Conservation (phyloP, 1,284 basidiomycete species). For the Testicularia cyperi region DNA sequence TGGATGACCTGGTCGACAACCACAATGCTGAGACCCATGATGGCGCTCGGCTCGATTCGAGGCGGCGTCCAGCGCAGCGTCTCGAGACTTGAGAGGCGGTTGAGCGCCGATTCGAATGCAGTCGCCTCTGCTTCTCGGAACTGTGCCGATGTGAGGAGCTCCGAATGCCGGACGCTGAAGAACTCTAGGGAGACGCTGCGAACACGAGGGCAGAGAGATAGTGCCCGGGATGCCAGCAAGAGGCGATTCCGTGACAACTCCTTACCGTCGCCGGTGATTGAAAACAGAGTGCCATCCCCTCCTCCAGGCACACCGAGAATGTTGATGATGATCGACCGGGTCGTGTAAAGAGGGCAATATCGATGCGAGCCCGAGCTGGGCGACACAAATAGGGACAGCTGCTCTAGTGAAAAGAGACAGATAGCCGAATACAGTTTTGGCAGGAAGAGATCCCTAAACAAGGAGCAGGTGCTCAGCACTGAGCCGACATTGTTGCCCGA, state of each 20-base stretch:
- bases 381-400: slow-evolving; percentile 8
- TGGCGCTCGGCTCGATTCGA: slow-evolving; percentile 10
- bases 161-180: slow-evolving; percentile 23
- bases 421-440: slow-evolving; percentile 23
- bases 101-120: slow-evolving; percentile 4
- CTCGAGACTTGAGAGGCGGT: background rate
- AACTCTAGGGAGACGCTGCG: slow-evolving; percentile 17
- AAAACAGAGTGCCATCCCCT: slow-evolving; percentile 2
- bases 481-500: slow-evolving; percentile 5
- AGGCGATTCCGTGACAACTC: slow-evolving; percentile 11
- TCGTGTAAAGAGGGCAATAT: slow-evolving; percentile 5
- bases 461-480: slow-evolving; percentile 4
- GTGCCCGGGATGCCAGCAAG: slow-evolving; percentile 8
- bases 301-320: slow-evolving; percentile 28
- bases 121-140: slow-evolving; percentile 3
- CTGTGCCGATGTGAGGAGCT: slow-evolving; percentile 13
- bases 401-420: slow-evolving; percentile 7
- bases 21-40: slow-evolving; percentile 27
- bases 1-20: slow-evolving; percentile 19
- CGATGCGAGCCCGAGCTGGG: slow-evolving; percentile 1
- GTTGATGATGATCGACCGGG: slow-evolving; percentile 13
- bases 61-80: slow-evolving; percentile 20
- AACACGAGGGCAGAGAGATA: slow-evolving; percentile 2
- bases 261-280: background rate
- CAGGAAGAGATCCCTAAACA: slow-evolving; percentile 14